Percentiles rank a stretch among this genome's conserved stretches.
Conservation (phyloP, 129 eudicot genomes). For the Cynara cardunculus region DNA sequence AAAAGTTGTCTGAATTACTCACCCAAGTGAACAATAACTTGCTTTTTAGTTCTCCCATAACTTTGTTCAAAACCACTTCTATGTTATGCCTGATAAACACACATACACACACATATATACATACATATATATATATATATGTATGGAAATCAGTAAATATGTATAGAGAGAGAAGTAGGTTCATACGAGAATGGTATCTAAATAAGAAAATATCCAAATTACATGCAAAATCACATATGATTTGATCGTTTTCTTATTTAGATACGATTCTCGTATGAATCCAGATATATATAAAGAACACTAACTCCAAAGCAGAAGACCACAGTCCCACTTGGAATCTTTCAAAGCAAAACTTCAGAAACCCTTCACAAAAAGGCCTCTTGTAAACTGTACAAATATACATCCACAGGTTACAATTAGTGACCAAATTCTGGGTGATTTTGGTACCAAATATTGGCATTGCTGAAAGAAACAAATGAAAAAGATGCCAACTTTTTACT, state of each 20-base stretch:
- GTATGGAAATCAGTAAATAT: background rate
- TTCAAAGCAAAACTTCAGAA: constrained; percentile 59
- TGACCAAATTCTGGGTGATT: background rate
- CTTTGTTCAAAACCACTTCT: constrained; percentile 21
- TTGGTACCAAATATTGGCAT: background rate
- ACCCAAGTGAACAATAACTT: constrained; percentile 66
- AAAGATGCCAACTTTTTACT: background rate
- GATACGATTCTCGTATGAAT: too few relatives aligned
- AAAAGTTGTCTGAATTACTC: constrained; percentile 11
- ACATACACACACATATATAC: background rate
- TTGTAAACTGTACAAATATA: constrained; percentile 36
- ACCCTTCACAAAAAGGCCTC: constrained; percentile 51
- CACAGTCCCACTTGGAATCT: constrained; percentile 65
- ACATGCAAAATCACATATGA: too few relatives aligned
- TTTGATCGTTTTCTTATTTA: too few relatives aligned
- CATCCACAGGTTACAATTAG: background rate
- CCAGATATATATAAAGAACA: too few relatives aligned
- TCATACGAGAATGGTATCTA: too few relatives aligned
- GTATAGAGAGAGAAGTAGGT: too few relatives aligned
- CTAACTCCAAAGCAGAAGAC: constrained; percentile 59
- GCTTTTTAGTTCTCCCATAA: constrained; percentile 29
- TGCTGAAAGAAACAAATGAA: background rate
- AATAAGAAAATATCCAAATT: too few relatives aligned
- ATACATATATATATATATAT: background rate
- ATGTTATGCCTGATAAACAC: constrained; percentile 40